A percentile compares a stretch with the other conserved stretches of the same genome.
Evolutionary conservation across 345 rosid genomes (phyloP).

Genomic region (Limnanthes douglasii): DNA sequence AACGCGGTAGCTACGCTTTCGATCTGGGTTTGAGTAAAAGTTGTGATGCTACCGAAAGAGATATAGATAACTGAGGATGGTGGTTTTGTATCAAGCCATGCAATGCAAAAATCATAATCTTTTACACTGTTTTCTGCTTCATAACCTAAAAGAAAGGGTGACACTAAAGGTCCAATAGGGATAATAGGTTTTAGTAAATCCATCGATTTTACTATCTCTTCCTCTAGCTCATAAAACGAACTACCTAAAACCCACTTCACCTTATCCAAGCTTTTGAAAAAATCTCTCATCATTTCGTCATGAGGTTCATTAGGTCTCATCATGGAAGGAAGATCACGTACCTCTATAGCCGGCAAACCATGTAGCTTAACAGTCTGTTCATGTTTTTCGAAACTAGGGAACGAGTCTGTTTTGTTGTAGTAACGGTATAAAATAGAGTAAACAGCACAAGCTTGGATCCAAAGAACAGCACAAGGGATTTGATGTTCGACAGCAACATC

Average conservation of each 20-base stretch:
- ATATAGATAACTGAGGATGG: slow-evolving; percentile 39
- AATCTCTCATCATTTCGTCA: slow-evolving; percentile 6
- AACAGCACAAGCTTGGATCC: slow-evolving; percentile 40
- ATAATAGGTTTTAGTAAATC: slow-evolving; percentile 10
- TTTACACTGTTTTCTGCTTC: slow-evolving; percentile 31
- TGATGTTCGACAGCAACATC: slow-evolving; percentile 18
- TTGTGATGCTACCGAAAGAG: slow-evolving; percentile 39
- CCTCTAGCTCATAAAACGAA: slow-evolving; percentile 35
- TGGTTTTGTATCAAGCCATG: slow-evolving; percentile 37
- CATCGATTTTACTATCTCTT: slow-evolving; percentile 19
- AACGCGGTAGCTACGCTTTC: slow-evolving; percentile 26
- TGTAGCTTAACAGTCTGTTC: slow-evolving; percentile 16
- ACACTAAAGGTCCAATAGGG: slow-evolving; percentile 48
- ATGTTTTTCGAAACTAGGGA: slow-evolving; percentile 17
- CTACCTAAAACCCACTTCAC: slow-evolving; percentile 39
- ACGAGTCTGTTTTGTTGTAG: slow-evolving; percentile 11
- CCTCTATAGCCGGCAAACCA: slow-evolving; percentile 20
- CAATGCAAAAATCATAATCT: slow-evolving; percentile 19
- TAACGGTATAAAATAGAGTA: slow-evolving; percentile 31
- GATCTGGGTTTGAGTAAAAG: slow-evolving; percentile 16
- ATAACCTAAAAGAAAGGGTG: slow-evolving; percentile 19
- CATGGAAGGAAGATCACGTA: slow-evolving; percentile 33
- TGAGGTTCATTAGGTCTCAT: slow-evolving; percentile 20
- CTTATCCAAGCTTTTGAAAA: slow-evolving; percentile 14
- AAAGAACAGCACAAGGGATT: slow-evolving; percentile 36